Evolutionary conservation across 2,329 filamentous ascomycete species (phyloP).

Genomic region (Penicillium expansum): DNA sequence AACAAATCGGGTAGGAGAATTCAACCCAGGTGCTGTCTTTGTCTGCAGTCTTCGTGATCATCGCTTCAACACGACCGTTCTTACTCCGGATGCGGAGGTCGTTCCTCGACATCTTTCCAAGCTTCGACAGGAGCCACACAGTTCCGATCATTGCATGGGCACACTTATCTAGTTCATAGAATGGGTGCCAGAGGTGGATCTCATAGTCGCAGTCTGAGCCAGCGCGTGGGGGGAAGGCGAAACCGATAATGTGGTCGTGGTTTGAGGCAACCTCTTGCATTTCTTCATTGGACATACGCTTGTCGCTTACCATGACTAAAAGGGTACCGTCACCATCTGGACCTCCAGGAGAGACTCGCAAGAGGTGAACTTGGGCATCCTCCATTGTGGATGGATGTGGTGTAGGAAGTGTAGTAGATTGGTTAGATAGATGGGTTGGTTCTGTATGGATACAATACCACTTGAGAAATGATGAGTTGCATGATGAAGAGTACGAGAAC

Average conservation of each 20-base stretch:
- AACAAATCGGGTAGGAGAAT: background rate
- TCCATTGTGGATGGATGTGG: constrained; percentile 2
- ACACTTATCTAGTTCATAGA: background rate
- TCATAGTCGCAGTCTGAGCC: background rate
- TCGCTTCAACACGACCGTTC: constrained; percentile 3
- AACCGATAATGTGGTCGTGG: background rate
- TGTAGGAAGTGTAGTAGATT: background rate
- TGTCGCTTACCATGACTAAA: background rate
- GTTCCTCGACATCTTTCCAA: background rate
- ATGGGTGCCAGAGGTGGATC: background rate
- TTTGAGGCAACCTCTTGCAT: background rate
- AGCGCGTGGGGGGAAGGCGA: background rate
- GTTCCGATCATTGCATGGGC: constrained; percentile 12
- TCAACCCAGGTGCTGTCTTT: background rate
- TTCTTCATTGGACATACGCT: background rate
- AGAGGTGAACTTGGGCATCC: background rate
- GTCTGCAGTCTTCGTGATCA: background rate
- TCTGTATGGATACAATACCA: background rate
- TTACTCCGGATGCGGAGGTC: constrained; percentile 1
- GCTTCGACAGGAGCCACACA: constrained; percentile 13
- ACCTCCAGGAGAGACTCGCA: background rate
- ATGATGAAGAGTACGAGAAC: background rate
- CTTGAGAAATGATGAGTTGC: background rate
- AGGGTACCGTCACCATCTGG: background rate
- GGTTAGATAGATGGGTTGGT: background rate